Evolutionary conservation across 495 filamentous ascomycete species (phyloP), one percentile per base, ranked within the genome.

Genomic region (Penicillium egyptiacum): DNA sequence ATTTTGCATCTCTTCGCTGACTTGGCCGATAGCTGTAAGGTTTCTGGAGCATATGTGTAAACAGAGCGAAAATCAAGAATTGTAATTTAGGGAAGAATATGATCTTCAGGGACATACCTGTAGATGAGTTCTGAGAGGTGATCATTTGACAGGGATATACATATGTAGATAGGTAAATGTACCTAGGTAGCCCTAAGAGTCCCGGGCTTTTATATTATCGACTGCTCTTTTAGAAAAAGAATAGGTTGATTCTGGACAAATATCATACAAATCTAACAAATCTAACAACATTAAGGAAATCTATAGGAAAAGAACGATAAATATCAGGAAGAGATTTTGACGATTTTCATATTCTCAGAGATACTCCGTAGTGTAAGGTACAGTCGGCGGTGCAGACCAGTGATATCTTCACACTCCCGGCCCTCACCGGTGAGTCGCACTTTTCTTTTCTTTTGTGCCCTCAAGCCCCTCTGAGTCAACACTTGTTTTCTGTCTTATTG

Each of bases 361-460:
- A 50, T 68, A 66, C 66, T 40, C 22, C 42, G 66, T 69, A 69
- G 56, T 55, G 56, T 40, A 59, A 56, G 59, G 64, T 19, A 68
- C 66, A 58, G 60, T 52, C 58, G 55, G 66, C 66, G 66, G 59
- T 55, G 59, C 52, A 67, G 55, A 56, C 66, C 66, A 67, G 64
- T 69, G 61, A 69, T 50, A 67, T 42, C 42, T 60, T 55, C 23
- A 26, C 31, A 58, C 57, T 12, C 10, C 61, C 40, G 44, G 55
- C 47, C 62, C 53, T 59, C 61, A 50, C 56, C 64, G 66, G 63
- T 64, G 60, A 60, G 22, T 22, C 31, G 19, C 12, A 40, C 12
- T 44, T 43, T 26, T 33, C 37, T 50, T 56, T 42, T 31, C 19
- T 39, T 31, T 31, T 17, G 14, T 53, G 22, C 23, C 30, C 48